Base-by-base conservation (phyloP, 805 yeast species). In the Metschnikowia lunata region DNA sequence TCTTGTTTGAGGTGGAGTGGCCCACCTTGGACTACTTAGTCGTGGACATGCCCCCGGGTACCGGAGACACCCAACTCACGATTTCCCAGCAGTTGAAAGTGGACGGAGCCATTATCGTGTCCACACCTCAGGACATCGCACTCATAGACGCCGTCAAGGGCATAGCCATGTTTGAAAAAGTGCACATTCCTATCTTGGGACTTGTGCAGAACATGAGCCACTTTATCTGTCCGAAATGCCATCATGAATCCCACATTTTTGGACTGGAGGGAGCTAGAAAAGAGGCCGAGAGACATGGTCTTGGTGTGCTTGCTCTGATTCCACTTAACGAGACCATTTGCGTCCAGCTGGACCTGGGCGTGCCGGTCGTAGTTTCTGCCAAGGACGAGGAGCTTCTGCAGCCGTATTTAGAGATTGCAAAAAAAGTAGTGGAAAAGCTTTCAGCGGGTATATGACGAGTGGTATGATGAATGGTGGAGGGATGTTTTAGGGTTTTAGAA, bases 21-120 rank as follows among this genome's bases (percentile, higher is more conserved):
- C 58, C 69, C 8, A 58, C 61, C 6, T 59, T 87, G 36, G 95
- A 88, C 58, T 73, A 80, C 18, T 66, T 88, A 38, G 83, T 88
- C 1, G 68, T 88, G 9, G 96, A 88, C 55, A 76, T 88, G 85
- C 96, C 96, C 0, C 96, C 96, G 0, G 96, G 96, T 2, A 88
- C 96, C 0, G 96, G 96, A 14, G 96, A 88, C 59, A 82, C 86
- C 0, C 96, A 88, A 56, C 69, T 88, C 43, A 84, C 95, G 0
- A 71, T 88, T n/a, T 81, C 88, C 26, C 96, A 88, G 61, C 84
- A 81, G 54, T 60, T 85, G n/a, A 73, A 75, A 37, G 78, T 88
- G 0, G 85, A 82, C 54, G 96, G 95, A 0, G 88, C 95, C 0
- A 75, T 88, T 1, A 78, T 88, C 32, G 95, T 88, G 1, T 80